Conservation (phyloP, 2,329 filamentous ascomycete genomes). For the Gnomoniopsis smithogilvyi region DNA sequence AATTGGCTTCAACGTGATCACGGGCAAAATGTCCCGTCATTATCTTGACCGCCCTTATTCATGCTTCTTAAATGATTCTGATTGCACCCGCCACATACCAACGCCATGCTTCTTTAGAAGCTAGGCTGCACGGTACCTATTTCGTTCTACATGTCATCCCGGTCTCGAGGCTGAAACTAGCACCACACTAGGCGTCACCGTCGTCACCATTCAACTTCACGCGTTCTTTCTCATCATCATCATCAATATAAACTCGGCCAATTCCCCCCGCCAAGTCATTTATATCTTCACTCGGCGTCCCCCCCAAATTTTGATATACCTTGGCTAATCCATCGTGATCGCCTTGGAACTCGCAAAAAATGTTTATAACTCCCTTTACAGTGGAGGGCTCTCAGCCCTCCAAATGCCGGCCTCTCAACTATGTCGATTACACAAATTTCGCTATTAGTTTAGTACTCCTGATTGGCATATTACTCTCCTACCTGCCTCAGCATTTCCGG, state of each 20-base stretch:
- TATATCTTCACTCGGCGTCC: too few species aligned
- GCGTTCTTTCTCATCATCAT: neutral
- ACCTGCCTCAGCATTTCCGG: conserved; percentile 90
- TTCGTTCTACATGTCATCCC: neutral
- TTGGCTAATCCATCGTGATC: neutral
- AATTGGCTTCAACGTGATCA: too few species aligned
- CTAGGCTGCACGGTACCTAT: neutral
- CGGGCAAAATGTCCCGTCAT: too few species aligned
- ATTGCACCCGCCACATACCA: too few species aligned
- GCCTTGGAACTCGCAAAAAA: neutral
- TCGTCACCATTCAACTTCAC: neutral
- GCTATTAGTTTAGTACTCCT: conserved; percentile 56
- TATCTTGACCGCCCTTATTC: neutral
- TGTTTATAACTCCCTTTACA: neutral
- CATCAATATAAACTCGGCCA: too few species aligned
- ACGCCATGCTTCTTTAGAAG: neutral
- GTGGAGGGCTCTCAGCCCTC: neutral
- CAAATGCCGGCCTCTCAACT: neutral
- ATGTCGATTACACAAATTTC: conserved; percentile 8
- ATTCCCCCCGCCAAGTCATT: neutral
- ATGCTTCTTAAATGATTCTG: neutral
- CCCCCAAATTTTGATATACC: too few species aligned
- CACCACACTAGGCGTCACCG: conserved; percentile 1
- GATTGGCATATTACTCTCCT: conserved; percentile 84
- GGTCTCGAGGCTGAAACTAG: neutral